Evolutionary conservation across 225 moss, liverwort and hornwort species (phyloP), one percentile per base, ranked within the genome.

Genomic region (Climacium dendroides): DNA sequence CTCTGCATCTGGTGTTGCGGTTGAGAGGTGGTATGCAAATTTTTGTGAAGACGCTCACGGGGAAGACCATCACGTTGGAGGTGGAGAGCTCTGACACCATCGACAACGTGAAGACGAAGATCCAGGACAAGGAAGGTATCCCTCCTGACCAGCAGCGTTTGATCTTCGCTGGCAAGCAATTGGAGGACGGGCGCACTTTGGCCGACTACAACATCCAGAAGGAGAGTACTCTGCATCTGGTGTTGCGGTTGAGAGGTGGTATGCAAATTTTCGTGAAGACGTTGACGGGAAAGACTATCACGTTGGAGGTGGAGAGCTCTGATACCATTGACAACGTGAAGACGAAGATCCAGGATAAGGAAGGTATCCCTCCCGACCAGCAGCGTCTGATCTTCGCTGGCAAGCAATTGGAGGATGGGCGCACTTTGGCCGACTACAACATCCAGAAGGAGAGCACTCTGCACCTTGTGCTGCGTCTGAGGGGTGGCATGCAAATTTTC

Each of bases 201-300:
- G 55, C 77, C 2, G 55, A 78, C 17, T 78, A 55, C 55, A 78
- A 78, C 17, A 78, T 78, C 23, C 23, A 76, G 22, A 76, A 76
- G 14, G 53, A 76, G 15, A 3, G 0, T 0, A 76, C 53, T 3
- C 14, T 76, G 0, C 74, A 74, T 6, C 7, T 74, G 0, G 74
- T 74, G 10, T 2, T 74, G 0, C 48, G 74, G 2, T 2, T 74
- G 0, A 17, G 48, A 5, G 48, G 48, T 2, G 74, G 74, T 7
- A 74, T 50, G 74, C 50, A 50, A 4, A 74, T 74, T 0, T 74
- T 74, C 1, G 74, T 74, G 74, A 74, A 74, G 48, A 74, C 74
- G 3, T 4, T 74, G 1, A 74, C 74, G 6, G 48, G 74, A 19
- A 74, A 74, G 74, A 74, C 74, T 4, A 74, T 74, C 30, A 74